Evolutionary conservation across 768 basidiomycete genomes (phyloP), one percentile per base, ranked within the genome.

Genomic region (Russula foetens): DNA sequence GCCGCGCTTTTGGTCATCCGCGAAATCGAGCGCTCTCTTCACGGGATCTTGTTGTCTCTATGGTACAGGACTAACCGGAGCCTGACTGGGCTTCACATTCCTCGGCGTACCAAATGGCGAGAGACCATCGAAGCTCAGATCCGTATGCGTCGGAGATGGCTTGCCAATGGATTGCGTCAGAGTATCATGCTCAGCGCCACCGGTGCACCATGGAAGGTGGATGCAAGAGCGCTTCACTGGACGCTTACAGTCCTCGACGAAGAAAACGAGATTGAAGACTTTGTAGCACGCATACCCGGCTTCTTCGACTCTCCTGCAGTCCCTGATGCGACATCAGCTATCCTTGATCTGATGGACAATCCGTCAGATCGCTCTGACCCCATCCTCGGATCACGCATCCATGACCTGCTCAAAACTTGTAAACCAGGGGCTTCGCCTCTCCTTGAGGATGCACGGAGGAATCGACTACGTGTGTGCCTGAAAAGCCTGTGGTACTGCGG

Each of bases 201-300:
- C 2, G 33, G 29, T 0, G 50, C 58, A 28, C 12, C 50, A 3
- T 45, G 29, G 39, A 19, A 26, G 19, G 29, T 33, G 26, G 58
- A 58, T 24, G 24, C 29, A 15, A 38, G 21, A 23, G 50, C 58
- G 5, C 49, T 58, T 28, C 12, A 43, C 50, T 58, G 58, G 58
- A 58, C 50, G 12, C 58, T 58, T 33, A 58, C 58, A 2, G 12
- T 17, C 11, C 58, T 58, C 19, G 58, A 45, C 2, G 50, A 31
- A 9, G 58, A 58, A 2, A n/a, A 44, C 17, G 58, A 52, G 23
- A 33, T 58, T 29, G 50, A 58, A 45, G 43, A 58, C 24, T 58
- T 58, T 28, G 50, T 45, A 1, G 49, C 50, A 35, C 58, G 58
- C 7, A 44, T 58, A 1, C 58, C 58, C 8, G 50, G 57, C 1